Conservation (phyloP, 2,329 filamentous ascomycete species). For the Sporothrix inflata region DNA sequence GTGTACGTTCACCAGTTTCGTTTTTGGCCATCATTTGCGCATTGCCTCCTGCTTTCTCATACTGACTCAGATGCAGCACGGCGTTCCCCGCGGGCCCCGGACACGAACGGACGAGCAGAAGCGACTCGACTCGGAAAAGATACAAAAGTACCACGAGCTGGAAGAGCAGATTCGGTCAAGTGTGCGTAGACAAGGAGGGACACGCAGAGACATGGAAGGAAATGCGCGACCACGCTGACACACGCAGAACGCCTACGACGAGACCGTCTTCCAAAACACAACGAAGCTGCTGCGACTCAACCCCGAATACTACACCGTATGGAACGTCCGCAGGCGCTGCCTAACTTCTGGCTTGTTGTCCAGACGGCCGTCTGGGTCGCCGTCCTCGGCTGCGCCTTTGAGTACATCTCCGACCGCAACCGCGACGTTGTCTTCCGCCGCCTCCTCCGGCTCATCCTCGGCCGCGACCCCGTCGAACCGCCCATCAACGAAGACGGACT, state of each 20-base stretch:
- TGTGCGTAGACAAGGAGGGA: constrained; percentile 40
- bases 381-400: constrained; percentile 58
- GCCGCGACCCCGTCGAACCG: constrained; percentile 53
- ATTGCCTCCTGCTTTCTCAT: not conserved
- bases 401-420: constrained; percentile 58
- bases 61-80: constrained; percentile 66
- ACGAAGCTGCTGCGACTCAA: constrained; percentile 76
- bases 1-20: not conserved
- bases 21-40: not conserved
- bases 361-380: constrained; percentile 55
- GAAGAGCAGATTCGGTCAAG: constrained; percentile 69
- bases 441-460: constrained; percentile 48
- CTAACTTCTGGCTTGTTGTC: constrained; percentile 63
- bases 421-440: constrained; percentile 67
- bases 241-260: constrained; percentile 51
- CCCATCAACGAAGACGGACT: constrained; percentile 9
- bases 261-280: constrained; percentile 66
- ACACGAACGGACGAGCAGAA: constrained; percentile 70
- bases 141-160: constrained; percentile 73
- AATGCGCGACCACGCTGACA: not conserved
- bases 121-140: constrained; percentile 73
- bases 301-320: constrained; percentile 88
- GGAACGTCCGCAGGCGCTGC: constrained; percentile 81
- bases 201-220: not conserved
- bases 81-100: constrained; percentile 70